These are phyloP conservation scores for Sphaerobolus stellatus DNA, from an alignment of 1,284 basidiomycete genomes.

Conservation along the genomic window DNA sequence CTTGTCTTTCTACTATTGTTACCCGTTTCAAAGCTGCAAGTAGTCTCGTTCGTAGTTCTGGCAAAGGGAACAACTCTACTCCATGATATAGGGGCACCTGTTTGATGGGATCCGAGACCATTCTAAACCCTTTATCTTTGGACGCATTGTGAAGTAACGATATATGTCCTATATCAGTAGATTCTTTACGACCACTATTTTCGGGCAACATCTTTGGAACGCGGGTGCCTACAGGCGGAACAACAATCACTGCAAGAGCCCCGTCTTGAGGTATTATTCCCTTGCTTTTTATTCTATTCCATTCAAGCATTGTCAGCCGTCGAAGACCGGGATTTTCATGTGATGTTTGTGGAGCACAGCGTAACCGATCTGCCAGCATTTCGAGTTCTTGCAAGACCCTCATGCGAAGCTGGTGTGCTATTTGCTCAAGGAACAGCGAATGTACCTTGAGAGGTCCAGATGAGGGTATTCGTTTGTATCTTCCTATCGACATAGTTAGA, in stretches of 20 bases:
- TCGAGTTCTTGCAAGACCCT: slow-evolving; percentile 73
- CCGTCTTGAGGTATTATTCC: slow-evolving; percentile 48
- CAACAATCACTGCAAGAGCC: slow-evolving; percentile 63
- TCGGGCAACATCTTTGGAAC: slow-evolving; percentile 43
- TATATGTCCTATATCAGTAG: too few relatives aligned
- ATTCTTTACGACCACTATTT: too few relatives aligned
- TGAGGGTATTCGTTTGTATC: slow-evolving; percentile 34
- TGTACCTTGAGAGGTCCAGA: slow-evolving; percentile 32
- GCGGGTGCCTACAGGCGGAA: slow-evolving; percentile 60
- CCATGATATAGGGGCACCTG: slow-evolving; percentile 67
- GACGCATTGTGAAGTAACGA: neutral
- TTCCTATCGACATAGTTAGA: slow-evolving; percentile 16
- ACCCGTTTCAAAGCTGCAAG: slow-evolving; percentile 48
- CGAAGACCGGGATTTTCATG: slow-evolving; percentile 46
- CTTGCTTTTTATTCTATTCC: slow-evolving; percentile 46
- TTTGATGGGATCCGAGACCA: slow-evolving; percentile 36
- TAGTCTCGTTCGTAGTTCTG: slow-evolving; percentile 56
- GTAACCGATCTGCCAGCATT: slow-evolving; percentile 48
- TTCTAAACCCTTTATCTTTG: too few relatives aligned
- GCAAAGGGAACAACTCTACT: slow-evolving; percentile 57
- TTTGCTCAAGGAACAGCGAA: slow-evolving; percentile 48
- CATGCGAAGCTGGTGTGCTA: slow-evolving; percentile 63
- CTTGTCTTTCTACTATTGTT: slow-evolving; percentile 46
- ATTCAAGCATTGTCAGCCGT: slow-evolving; percentile 62
- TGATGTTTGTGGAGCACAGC: slow-evolving; percentile 24